A percentile compares a stretch with the other conserved stretches of the same genome.
Conservation (phyloP, 345 rosid species). For the Bretschneidera sinensis region DNA sequence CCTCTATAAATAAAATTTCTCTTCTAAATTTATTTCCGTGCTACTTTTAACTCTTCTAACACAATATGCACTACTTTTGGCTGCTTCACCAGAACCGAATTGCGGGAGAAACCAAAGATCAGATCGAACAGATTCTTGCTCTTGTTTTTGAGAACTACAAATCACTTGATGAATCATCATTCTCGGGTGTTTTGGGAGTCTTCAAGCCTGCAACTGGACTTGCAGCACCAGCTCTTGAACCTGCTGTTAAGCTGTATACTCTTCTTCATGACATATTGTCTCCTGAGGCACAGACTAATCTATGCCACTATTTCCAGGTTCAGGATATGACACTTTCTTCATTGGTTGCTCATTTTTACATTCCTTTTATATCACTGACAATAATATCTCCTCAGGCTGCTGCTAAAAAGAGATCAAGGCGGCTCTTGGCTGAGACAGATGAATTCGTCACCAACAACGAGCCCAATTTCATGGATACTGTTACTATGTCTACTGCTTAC, state of each 20-base stretch:
- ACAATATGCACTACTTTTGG: constrained; percentile 9
- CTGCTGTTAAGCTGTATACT: constrained; percentile 87
- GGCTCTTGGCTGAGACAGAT: constrained; percentile 86
- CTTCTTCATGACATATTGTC: constrained; percentile 89
- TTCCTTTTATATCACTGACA: constrained; percentile 1
- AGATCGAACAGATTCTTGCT: constrained; percentile 92
- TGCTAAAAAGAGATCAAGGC: constrained; percentile 80
- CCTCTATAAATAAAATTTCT: constrained; percentile 8
- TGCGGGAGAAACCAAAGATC: constrained; percentile 85
- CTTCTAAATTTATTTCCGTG: constrained; percentile 4
- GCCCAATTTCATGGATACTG: constrained; percentile 51
- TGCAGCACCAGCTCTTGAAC: constrained; percentile 80
- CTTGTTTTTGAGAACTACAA: constrained; percentile 88
- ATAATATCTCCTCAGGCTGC: constrained; percentile 51
- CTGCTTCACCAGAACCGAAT: constrained; percentile 71
- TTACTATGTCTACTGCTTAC: constrained; percentile 77
- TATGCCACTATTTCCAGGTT: constrained; percentile 94
- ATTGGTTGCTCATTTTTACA: constrained; percentile 8
- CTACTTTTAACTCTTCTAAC: constrained; percentile 3
- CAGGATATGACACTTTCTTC: constrained; percentile 8
- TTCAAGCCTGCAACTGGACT: constrained; percentile 77
- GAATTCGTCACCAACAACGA: constrained; percentile 72
- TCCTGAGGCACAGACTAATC: constrained; percentile 84
- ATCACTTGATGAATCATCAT: constrained; percentile 80
- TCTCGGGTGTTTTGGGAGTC: constrained; percentile 67